A percentile compares a stretch with the other conserved stretches of the same genome.
These are phyloP conservation scores for Drosera capensis DNA, from an alignment of 148 eudicot species.

Conservation along the genomic window DNA sequence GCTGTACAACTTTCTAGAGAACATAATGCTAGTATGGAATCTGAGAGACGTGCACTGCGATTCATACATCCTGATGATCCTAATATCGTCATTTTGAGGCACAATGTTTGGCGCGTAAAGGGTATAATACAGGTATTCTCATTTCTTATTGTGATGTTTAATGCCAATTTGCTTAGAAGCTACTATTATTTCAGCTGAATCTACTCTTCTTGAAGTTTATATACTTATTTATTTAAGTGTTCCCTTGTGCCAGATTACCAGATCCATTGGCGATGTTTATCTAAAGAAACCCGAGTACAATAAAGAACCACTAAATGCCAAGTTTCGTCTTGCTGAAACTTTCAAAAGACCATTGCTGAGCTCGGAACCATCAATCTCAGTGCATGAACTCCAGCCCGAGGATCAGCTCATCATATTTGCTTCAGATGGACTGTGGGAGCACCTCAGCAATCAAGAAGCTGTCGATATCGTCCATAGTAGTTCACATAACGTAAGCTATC, in stretches of 20 bases:
- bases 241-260: slow-evolving; percentile 35
- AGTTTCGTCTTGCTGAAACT: slow-evolving; percentile 68
- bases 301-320: slow-evolving; percentile 56
- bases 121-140: background rate
- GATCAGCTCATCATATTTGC: slow-evolving; percentile 77
- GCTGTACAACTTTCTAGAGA: no score
- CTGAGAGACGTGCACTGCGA: no score
- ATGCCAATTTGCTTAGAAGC: no score
- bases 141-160: background rate
- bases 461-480: slow-evolving; percentile 59
- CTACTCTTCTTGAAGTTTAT: background rate
- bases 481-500: slow-evolving; percentile 44
- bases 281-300: slow-evolving; percentile 65
- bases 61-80: no score
- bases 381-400: slow-evolving; percentile 44
- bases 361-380: slow-evolving; percentile 53
- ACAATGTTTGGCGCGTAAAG: no score
- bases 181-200: no score
- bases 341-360: slow-evolving; percentile 64
- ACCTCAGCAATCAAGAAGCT: no score
- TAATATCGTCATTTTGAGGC: no score
- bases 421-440: slow-evolving; percentile 88
- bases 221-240: slow-evolving; percentile 1
- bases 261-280: slow-evolving; percentile 75
- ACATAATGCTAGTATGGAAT: no score